A percentile compares a stretch with the other conserved stretches of the same genome.
phyloP scores from a whole-genome alignment of 73 alveolate genomes.

The Symbiodinium natans region DNA sequence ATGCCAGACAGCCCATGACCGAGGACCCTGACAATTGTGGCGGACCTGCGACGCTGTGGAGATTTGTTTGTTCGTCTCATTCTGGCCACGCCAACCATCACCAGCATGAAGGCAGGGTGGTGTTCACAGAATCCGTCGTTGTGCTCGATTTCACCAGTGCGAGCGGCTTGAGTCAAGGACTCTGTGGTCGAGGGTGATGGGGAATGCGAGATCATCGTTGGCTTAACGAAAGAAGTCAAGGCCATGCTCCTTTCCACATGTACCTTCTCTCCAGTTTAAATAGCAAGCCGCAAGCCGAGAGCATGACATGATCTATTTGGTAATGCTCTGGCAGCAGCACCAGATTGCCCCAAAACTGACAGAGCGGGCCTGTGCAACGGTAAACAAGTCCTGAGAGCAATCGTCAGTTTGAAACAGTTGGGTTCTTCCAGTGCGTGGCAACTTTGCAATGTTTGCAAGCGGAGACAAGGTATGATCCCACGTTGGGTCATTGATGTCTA shows the following conservation, averaged over 20 bases:
- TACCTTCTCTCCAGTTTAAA: background rate
- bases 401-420: no score
- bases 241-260: conserved; percentile 55
- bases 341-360: background rate
- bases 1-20: no score
- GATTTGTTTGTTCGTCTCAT: conserved; percentile 74
- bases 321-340: no score
- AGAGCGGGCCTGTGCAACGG: no score
- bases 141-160: background rate
- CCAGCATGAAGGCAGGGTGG: conserved; percentile 73
- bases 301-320: no score
- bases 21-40: conserved; percentile 77
- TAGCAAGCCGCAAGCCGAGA: no score
- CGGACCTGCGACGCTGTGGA: conserved; percentile 75
- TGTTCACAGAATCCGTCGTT: no score
- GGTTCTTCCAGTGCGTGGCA: no score
- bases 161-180: background rate
- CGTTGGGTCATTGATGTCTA: conserved; percentile 86
- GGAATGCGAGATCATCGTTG: conserved; percentile 68
- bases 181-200: conserved; percentile 85
- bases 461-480: conserved; percentile 70
- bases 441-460: no score
- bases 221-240: conserved; percentile 64
- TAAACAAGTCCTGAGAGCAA: no score
- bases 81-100: conserved; percentile 70